Evolutionary conservation across 2,329 filamentous ascomycete genomes (phyloP).

Genomic region (Lecanosticta acicola): DNA sequence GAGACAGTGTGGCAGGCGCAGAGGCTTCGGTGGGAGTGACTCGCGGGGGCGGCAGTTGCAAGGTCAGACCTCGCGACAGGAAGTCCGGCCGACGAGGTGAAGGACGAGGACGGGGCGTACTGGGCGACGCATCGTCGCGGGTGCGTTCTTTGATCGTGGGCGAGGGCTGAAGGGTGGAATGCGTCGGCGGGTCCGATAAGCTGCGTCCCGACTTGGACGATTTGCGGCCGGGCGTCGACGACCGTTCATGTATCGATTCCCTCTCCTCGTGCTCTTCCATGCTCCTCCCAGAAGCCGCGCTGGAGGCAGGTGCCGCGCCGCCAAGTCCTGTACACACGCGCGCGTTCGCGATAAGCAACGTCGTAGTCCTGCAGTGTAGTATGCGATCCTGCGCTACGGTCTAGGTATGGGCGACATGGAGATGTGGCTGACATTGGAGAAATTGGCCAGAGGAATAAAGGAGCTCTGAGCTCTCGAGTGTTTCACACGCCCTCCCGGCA

Average conservation of each 20-base stretch:
- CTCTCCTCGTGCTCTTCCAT: neutral
- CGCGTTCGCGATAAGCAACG: neutral
- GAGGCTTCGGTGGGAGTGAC: constrained; percentile 38
- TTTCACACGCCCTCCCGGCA: too few species aligned
- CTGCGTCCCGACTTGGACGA: constrained; percentile 34
- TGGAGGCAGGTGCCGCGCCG: too few species aligned
- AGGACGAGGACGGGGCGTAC: constrained; percentile 51
- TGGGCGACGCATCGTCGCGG: constrained; percentile 40
- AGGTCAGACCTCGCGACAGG: constrained; percentile 57
- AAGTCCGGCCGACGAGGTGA: constrained; percentile 62
- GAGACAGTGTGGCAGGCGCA: constrained; percentile 22
- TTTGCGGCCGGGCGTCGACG: constrained; percentile 3
- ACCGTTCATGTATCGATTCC: neutral
- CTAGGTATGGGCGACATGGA: neutral
- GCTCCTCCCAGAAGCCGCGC: neutral
- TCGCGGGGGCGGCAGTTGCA: constrained; percentile 57
- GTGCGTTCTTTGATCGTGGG: constrained; percentile 38
- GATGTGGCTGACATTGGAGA: neutral
- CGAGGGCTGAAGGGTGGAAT: constrained; percentile 41
- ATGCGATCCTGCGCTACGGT: neutral
- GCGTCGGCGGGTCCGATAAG: constrained; percentile 37
- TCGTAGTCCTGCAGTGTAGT: neutral
- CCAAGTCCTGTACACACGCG: too few species aligned
- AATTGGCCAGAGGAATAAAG: neutral
- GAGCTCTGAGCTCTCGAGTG: too few species aligned